Conservation (phyloP, 1,139 yeast species). For the Blastobotrys indianensis region DNA sequence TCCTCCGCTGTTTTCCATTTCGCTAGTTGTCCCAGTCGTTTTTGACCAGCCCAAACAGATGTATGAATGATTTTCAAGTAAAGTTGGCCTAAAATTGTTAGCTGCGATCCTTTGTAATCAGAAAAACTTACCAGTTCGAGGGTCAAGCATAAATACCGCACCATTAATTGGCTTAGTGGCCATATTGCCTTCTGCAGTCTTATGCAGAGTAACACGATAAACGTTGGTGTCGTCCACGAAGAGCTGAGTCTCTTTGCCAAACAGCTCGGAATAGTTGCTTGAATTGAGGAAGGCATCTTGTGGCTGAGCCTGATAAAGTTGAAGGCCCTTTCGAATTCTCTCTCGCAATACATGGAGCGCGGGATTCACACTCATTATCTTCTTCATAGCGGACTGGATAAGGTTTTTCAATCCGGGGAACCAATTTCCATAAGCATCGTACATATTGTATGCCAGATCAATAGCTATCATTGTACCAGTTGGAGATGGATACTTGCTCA, state of each 20-base stretch:
- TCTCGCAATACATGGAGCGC: constrained; percentile 89
- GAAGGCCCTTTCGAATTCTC: constrained; percentile 88
- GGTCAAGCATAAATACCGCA: constrained; percentile 82
- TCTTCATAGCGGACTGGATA: constrained; percentile 86
- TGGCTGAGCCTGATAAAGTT: constrained; percentile 87
- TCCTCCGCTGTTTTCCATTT: constrained; percentile 99
- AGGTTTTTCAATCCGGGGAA: constrained; percentile 89
- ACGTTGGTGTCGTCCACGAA: constrained; percentile 92
- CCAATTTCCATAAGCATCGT: constrained; percentile 97
- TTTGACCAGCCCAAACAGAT: constrained; percentile 96
- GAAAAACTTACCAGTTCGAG: constrained; percentile 45
- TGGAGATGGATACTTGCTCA: constrained; percentile 85
- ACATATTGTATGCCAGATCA: constrained; percentile 93
- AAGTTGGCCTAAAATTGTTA: constrained; percentile 53
- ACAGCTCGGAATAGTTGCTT: constrained; percentile 82
- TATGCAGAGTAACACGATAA: constrained; percentile 87
- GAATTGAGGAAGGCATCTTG: constrained; percentile 90
- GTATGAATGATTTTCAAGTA: constrained; percentile 87
- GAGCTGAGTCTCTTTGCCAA: constrained; percentile 74
- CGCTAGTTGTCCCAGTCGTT: constrained; percentile 85
- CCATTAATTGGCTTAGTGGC: constrained; percentile 94
- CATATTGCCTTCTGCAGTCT: constrained; percentile 87
- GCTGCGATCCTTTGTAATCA: not conserved
- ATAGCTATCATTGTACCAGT: constrained; percentile 88
- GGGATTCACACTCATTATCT: constrained; percentile 92